Evolutionary conservation across 192 early-diverging fungal genomes (phyloP), one percentile per base, ranked within the genome.

Genomic region (Backusella sp.): DNA sequence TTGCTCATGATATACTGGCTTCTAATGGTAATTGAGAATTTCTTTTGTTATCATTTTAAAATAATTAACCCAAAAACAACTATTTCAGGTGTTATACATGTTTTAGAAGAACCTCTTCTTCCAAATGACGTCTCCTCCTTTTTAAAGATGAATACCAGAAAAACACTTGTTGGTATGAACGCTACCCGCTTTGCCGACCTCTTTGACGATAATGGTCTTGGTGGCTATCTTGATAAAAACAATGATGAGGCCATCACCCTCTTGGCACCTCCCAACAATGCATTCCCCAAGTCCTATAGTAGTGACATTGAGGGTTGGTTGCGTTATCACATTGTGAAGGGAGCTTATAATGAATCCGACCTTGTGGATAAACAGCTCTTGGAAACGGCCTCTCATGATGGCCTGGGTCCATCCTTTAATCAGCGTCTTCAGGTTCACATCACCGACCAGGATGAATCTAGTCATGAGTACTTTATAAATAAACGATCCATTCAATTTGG

Each of bases 311-410:
- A 84, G n/a, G 77, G 81, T 17, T 88, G 84, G 83, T 84, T 92
- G 11, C 85, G 76, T 56, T 94, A 94, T 77, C 93, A 94, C 78
- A 82, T 94, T 59, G 70, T 91, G 12, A 71, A 87, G 0, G 89
- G 88, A 2, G 84, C 83, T 66, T 84, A 85, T 66, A 46, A 72
- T 66, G 41, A 80, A 11, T 46, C 77, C 9, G 85, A 85, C 26
- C 84, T 94, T 6, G 73, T 71, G 14, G 86, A 88, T 66, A 74
- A 78, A 26, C 79, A 84, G n/a, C 77, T 92, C 3, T 53, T 93
- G 72, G 78, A 84, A 62, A 91, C 91, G 1, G 85, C 85, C 73
- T 79, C 92, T 21, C 78, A 81, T 7, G 81, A 84, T 35, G 69
- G 77, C 37, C 77, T 92, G 15, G 88, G 86, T n/a, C 65, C 73